Evolutionary conservation across 768 basidiomycete genomes (phyloP).

Genomic region (Lactifluus volemus): DNA sequence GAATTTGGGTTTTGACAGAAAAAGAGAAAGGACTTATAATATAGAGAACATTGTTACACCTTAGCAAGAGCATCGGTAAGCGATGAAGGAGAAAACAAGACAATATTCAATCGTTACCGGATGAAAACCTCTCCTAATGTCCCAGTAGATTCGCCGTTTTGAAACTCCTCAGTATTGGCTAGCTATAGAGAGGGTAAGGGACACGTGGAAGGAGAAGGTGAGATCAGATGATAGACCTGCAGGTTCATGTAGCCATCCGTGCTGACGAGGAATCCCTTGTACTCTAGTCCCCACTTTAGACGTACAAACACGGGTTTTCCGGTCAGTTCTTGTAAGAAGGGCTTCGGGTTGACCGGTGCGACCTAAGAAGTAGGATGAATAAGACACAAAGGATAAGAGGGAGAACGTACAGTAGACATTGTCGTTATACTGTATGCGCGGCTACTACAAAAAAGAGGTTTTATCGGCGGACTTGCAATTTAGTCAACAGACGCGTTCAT

Average conservation of each 20-base stretch:
- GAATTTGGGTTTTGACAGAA: background rate
- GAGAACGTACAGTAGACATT: slow-evolving; percentile 55
- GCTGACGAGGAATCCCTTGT: slow-evolving; percentile 97
- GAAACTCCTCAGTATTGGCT: slow-evolving; percentile 98
- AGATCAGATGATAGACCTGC: slow-evolving; percentile 49
- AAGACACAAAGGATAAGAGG: background rate
- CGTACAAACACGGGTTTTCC: slow-evolving; percentile 93
- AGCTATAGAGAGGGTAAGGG: slow-evolving; percentile 44
- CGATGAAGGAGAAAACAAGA: slow-evolving; percentile 6
- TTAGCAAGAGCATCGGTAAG: slow-evolving; percentile 25
- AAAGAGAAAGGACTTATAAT: slow-evolving; percentile 61
- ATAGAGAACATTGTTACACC: slow-evolving; percentile 94
- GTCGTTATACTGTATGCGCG: slow-evolving; percentile 27
- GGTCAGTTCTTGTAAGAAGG: slow-evolving; percentile 96
- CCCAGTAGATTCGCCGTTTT: slow-evolving; percentile 92
- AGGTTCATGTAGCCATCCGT: slow-evolving; percentile 99
- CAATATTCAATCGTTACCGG: slow-evolving; percentile 46
- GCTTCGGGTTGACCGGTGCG: slow-evolving; percentile 96
- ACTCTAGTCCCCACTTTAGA: slow-evolving; percentile 98
- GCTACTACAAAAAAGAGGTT: too few relatives aligned
- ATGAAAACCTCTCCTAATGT: slow-evolving; percentile 99
- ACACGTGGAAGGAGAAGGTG: background rate
- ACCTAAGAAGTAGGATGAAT: slow-evolving; percentile 36
- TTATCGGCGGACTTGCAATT: slow-evolving; percentile 33
- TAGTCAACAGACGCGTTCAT: background rate